A percentile compares a stretch with the other conserved stretches of the same genome.
These are phyloP conservation scores for Agarophyton chilense DNA, from an alignment of 23 red algal species.

Conservation along the genomic window DNA sequence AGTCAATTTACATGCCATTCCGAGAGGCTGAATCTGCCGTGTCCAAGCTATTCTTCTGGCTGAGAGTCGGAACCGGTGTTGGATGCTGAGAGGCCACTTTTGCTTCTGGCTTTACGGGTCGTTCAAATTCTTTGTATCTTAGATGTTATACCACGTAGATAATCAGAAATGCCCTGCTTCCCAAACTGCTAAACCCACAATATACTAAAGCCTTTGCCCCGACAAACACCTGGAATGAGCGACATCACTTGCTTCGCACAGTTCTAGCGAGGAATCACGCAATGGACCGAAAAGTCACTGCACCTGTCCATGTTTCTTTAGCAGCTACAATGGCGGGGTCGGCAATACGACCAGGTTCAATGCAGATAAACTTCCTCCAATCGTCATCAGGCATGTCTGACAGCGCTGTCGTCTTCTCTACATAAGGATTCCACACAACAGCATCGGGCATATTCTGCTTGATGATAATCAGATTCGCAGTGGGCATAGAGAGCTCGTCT, in stretches of 20 bases:
- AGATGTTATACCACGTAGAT: no score
- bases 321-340: conserved; percentile 47
- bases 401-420: conserved; percentile 74
- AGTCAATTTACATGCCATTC: no score
- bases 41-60: no score
- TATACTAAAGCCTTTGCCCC: background rate
- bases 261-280: background rate
- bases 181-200: no score
- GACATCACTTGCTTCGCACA: background rate
- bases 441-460: conserved; percentile 75
- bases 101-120: no score
- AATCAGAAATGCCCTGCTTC: no score
- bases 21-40: no score
- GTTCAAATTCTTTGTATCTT: no score
- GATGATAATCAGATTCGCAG: conserved; percentile 16
- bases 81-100: no score
- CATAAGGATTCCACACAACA: conserved; percentile 91
- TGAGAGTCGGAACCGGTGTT: no score
- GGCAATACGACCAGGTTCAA: conserved; percentile 76
- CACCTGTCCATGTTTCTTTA: conserved; percentile 24
- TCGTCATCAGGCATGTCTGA: conserved; percentile 80
- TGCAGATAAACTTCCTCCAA: conserved; percentile 83
- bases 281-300: background rate
- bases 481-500: conserved; percentile 17
- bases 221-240: background rate